Evolutionary conservation across 441 rosid species (phyloP).

Genomic region (Mallotus repandus): DNA sequence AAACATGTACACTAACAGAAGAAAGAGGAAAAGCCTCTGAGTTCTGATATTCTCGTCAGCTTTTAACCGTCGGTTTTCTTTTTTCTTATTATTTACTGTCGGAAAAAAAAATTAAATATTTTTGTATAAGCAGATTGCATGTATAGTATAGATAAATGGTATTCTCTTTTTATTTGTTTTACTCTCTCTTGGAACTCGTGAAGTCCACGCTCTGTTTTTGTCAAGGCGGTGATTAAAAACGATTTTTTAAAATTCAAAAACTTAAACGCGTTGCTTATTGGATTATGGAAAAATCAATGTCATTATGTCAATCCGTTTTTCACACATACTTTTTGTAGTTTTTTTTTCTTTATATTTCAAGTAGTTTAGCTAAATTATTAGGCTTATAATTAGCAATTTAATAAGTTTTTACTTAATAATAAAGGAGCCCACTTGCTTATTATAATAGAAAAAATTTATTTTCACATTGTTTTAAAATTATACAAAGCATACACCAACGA

Average conservation of each 20-base stretch:
- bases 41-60: conserved; percentile 2
- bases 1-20: not conserved
- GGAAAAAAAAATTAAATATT: too few relatives aligned
- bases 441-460: too few relatives aligned
- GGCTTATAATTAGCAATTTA: not conserved
- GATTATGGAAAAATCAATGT: too few relatives aligned
- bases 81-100: not conserved
- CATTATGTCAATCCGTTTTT: not conserved
- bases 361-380: not conserved
- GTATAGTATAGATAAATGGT: too few relatives aligned
- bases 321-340: not conserved
- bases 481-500: too few relatives aligned
- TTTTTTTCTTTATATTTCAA: not conserved
- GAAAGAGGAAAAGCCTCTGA: not conserved
- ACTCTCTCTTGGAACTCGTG: not conserved
- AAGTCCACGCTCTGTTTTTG: not conserved
- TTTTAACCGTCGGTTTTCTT: conserved; percentile 6
- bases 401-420: not conserved
- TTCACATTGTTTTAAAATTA: too few relatives aligned
- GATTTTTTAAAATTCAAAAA: too few relatives aligned
- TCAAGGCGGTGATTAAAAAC: too few relatives aligned
- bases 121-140: too few relatives aligned
- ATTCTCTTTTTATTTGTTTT: too few relatives aligned
- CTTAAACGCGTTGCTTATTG: too few relatives aligned
- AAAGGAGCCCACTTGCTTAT: too few relatives aligned